Evolutionary conservation across 1,284 basidiomycete species (phyloP).

Genomic region (Peniophora sp.): DNA sequence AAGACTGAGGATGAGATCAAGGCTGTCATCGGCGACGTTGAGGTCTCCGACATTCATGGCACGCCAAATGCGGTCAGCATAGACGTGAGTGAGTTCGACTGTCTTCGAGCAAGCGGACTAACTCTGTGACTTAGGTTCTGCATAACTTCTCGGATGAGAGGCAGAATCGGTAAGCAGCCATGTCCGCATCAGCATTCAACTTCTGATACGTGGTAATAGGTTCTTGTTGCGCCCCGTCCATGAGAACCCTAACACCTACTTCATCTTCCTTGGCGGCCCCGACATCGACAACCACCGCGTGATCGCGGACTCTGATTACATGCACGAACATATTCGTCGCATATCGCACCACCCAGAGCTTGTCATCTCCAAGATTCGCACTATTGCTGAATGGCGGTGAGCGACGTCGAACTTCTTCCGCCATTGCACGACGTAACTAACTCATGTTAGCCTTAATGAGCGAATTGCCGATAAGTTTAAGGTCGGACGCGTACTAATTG

Average conservation of each 20-base stretch:
- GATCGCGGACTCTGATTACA: not conserved
- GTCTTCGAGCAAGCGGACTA: not conserved
- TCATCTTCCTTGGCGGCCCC: not conserved
- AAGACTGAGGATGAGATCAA: not conserved
- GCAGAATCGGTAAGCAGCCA: conserved; percentile 5
- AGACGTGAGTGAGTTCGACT: conserved; percentile 9
- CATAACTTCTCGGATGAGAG: conserved; percentile 19
- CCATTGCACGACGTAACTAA: not conserved
- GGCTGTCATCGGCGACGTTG: not conserved
- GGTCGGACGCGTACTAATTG: not conserved
- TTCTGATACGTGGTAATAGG: not conserved
- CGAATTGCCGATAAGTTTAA: not conserved
- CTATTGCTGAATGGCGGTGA: not conserved
- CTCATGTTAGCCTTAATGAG: not conserved
- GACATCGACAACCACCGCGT: not conserved
- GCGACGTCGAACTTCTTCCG: not conserved
- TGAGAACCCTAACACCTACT: not conserved
- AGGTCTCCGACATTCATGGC: not conserved
- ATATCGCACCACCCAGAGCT: not conserved
- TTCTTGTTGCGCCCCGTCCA: not conserved
- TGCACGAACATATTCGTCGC: not conserved
- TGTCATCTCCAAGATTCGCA: not conserved
- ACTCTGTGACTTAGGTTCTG: conserved; percentile 18
- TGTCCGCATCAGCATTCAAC: not conserved
- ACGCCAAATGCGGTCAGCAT: conserved; percentile 1